These are phyloP conservation scores for Meyerozyma elateridarum DNA, from an alignment of 1,139 yeast genomes.

Conservation along the genomic window DNA sequence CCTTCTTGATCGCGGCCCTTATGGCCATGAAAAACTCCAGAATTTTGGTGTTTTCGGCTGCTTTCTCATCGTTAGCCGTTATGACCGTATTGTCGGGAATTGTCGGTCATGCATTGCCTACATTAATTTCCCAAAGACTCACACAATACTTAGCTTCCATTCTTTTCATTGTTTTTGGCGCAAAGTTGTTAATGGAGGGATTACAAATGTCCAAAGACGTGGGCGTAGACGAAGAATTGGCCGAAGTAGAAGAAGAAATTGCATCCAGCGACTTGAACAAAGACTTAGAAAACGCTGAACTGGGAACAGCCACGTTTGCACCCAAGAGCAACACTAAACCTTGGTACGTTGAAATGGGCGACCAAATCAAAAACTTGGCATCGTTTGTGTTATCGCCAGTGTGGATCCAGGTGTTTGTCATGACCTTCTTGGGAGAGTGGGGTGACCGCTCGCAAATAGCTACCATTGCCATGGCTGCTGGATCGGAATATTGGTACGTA, in stretches of 20 bases:
- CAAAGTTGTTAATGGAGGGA: slow-evolving; percentile 75
- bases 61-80: slow-evolving; percentile 77
- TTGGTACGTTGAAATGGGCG: slow-evolving; percentile 26
- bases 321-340: slow-evolving; percentile 8
- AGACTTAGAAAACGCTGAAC: slow-evolving; percentile 52
- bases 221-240: slow-evolving; percentile 92
- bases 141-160: slow-evolving; percentile 81
- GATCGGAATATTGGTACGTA: slow-evolving; percentile 86
- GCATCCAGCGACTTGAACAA: slow-evolving; percentile 56
- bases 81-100: slow-evolving; percentile 91
- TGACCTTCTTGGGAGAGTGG: slow-evolving; percentile 98
- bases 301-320: slow-evolving; percentile 30
- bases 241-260: slow-evolving; percentile 94
- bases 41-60: slow-evolving; percentile 77
- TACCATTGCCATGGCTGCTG: slow-evolving; percentile 98
- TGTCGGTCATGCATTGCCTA: slow-evolving; percentile 88
- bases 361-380: slow-evolving; percentile 47
- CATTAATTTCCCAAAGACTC: slow-evolving; percentile 70
- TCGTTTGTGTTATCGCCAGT: slow-evolving; percentile 73
- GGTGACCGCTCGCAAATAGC: slow-evolving; percentile 98
- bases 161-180: slow-evolving; percentile 79
- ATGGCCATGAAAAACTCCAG: slow-evolving; percentile 96
- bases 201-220: slow-evolving; percentile 70
- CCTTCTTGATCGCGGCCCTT: slow-evolving; percentile 91
- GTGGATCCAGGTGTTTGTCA: slow-evolving; percentile 91